These are phyloP conservation scores for Eremothecium gossypii DNA, from an alignment of 1,139 yeast genomes.

Conservation along the genomic window DNA sequence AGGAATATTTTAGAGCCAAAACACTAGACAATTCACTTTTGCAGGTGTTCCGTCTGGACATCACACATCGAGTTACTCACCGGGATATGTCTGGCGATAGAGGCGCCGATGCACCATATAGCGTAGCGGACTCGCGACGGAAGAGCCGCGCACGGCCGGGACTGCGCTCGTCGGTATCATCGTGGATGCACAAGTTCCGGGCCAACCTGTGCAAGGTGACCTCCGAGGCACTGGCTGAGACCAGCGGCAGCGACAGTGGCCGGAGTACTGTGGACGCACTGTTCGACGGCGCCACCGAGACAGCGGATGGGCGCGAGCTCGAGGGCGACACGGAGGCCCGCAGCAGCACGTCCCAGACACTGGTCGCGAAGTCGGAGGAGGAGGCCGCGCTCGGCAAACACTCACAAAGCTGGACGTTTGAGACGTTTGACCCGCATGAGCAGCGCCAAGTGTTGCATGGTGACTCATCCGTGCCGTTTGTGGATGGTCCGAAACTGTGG, in stretches of 20 bases:
- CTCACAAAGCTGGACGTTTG: constrained; percentile 14
- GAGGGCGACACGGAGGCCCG: neutral
- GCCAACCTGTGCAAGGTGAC: constrained; percentile 6
- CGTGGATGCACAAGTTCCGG: constrained; percentile 5
- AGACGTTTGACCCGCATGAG: constrained; percentile 26
- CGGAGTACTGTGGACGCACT: constrained; percentile 5
- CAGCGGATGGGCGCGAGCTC: neutral
- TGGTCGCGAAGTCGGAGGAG: neutral
- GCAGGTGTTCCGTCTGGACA: too few relatives aligned
- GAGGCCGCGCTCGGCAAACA: neutral
- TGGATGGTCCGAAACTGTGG: constrained; percentile 50
- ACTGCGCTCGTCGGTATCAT: neutral
- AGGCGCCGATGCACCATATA: too few relatives aligned
- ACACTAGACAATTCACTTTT: too few relatives aligned
- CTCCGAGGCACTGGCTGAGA: constrained; percentile 8
- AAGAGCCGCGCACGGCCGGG: neutral
- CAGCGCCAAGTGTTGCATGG: constrained; percentile 29
- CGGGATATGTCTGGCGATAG: too few relatives aligned
- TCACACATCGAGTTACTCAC: too few relatives aligned
- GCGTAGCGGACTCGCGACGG: too few relatives aligned
- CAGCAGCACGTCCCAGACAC: neutral
- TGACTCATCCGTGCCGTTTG: constrained; percentile 25
- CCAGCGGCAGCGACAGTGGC: constrained; percentile 9
- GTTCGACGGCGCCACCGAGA: constrained; percentile 6
- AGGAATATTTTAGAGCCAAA: too few relatives aligned